A percentile compares a stretch with the other conserved stretches of the same genome.
Evolutionary conservation across 2,329 filamentous ascomycete species (phyloP).

Genomic region (Nigrospora oryzae): DNA sequence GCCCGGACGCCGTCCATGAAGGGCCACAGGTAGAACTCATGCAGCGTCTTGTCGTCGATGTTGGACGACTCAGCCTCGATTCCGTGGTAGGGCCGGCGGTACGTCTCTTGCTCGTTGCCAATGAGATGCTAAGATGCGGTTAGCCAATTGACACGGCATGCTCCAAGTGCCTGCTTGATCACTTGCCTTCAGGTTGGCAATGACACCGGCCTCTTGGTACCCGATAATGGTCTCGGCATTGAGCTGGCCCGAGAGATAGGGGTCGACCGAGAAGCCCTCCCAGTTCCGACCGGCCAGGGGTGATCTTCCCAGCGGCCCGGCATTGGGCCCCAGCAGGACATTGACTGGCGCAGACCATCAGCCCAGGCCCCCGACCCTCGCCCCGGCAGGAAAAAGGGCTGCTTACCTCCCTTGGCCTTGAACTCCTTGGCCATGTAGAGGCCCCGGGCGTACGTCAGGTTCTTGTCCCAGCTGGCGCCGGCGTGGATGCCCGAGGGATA

Average conservation of each 20-base stretch:
- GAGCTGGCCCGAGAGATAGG: slow-evolving; percentile 61
- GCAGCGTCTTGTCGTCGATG: slow-evolving; percentile 56
- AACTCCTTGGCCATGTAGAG: slow-evolving; percentile 49
- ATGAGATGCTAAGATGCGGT: slow-evolving; percentile 42
- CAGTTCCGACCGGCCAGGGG: slow-evolving; percentile 64
- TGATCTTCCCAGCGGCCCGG: slow-evolving; percentile 60
- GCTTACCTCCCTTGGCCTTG: slow-evolving; percentile 36
- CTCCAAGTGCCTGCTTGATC: background rate
- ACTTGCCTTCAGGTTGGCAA: slow-evolving; percentile 60
- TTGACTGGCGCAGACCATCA: slow-evolving; percentile 27
- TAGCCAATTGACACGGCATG: slow-evolving; percentile 2
- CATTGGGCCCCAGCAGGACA: slow-evolving; percentile 56
- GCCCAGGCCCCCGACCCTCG: background rate
- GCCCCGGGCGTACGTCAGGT: slow-evolving; percentile 41
- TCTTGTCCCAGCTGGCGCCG: slow-evolving; percentile 44
- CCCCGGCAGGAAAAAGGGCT: background rate
- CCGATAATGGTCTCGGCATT: slow-evolving; percentile 66
- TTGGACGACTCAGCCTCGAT: slow-evolving; percentile 50
- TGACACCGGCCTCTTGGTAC: slow-evolving; percentile 69
- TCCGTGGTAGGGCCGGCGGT: slow-evolving; percentile 30
- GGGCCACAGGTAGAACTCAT: slow-evolving; percentile 59
- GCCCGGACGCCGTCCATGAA: slow-evolving; percentile 54
- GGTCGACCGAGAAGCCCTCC: slow-evolving; percentile 57
- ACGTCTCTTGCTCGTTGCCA: slow-evolving; percentile 53
- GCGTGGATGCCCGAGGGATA: slow-evolving; percentile 39